Base-by-base conservation (phyloP, 768 basidiomycete species). In the Suillus ampliporus region DNA sequence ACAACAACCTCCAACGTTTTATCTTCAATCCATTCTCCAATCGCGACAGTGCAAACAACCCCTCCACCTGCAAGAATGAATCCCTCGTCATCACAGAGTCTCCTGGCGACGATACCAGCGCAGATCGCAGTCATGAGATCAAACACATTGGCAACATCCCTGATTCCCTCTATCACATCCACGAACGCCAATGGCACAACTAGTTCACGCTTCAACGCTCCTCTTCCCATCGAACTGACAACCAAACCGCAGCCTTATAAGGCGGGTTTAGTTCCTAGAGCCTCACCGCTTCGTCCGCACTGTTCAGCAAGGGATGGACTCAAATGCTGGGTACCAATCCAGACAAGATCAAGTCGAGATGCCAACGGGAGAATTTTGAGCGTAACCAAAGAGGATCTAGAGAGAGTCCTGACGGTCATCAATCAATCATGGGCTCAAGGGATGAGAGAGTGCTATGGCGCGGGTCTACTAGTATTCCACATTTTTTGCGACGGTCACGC, bases 401-500 rank as follows among this genome's bases (percentile, higher is more conserved):
- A 38, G 2, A 34, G 52, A 15, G 23, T 47, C 2, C 5, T 47
- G 13, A 23, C 46, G 5, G 14, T 47, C 6, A 65, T 78, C 13
- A 43, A 38, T 0, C 34, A 51, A 1, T 70, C 72, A 0, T 82
- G 74, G 75, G 72, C 67, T 0, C 62, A 69, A 4, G 60, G 65
- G 7, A 83, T 80, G 0, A 41, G 61, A 2, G 70, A 71, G 15
- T 66, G 74, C 0, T 83, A 84, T 62, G 79, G 78, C 0, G 61
- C 77, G 0, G 80, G 83, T 0, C 70, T 84, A 0, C 67, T 81
- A 0, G 63, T 70, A 0, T 84, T 48, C 47, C 82, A 83, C 38
- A 65, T 76, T 0, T 82, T 77, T 60, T 83, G 82, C 57, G 78
- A 85, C 60, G 57, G 14, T 5, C 34, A 23, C 26, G 8, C 34